These are phyloP conservation scores for Botrytis deweyae DNA, from an alignment of 2,329 filamentous ascomycete species.

Conservation along the genomic window DNA sequence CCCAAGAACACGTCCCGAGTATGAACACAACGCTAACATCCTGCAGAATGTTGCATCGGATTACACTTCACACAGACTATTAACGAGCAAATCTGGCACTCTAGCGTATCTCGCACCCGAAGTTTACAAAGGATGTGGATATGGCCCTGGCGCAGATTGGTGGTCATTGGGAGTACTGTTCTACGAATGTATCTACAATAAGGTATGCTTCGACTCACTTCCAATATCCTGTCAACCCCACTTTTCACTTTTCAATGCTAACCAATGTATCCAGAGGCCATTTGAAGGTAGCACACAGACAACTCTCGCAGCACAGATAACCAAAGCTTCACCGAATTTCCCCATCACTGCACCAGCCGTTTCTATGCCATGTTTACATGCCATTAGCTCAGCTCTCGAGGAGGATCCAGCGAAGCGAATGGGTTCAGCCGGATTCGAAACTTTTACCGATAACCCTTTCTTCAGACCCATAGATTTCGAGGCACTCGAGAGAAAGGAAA, in stretches of 20 bases:
- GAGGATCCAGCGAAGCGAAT: constrained; percentile 78
- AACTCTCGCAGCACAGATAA: constrained; percentile 75
- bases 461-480: constrained; percentile 85
- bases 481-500: constrained; percentile 78
- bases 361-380: constrained; percentile 81
- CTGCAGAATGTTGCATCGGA: constrained; percentile 92
- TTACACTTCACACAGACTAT: constrained; percentile 73
- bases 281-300: constrained; percentile 90
- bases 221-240: background rate
- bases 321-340: constrained; percentile 78
- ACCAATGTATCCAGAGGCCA: constrained; percentile 61
- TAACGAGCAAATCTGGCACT: constrained; percentile 96
- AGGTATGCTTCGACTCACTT: constrained; percentile 56
- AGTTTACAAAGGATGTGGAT: constrained; percentile 88
- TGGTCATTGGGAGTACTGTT: constrained; percentile 98
- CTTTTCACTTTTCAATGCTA: constrained; percentile 1
- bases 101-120: constrained; percentile 94
- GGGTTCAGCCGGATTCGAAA: constrained; percentile 77
- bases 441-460: constrained; percentile 85
- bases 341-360: constrained; percentile 92
- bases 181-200: constrained; percentile 99
- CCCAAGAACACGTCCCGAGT: constrained; percentile 15
- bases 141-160: constrained; percentile 91
- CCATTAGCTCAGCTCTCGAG: constrained; percentile 80
- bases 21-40: constrained; percentile 40